Base-by-base conservation (phyloP, 2,329 filamentous ascomycete species). In the Fonsecaea pugnacius region DNA sequence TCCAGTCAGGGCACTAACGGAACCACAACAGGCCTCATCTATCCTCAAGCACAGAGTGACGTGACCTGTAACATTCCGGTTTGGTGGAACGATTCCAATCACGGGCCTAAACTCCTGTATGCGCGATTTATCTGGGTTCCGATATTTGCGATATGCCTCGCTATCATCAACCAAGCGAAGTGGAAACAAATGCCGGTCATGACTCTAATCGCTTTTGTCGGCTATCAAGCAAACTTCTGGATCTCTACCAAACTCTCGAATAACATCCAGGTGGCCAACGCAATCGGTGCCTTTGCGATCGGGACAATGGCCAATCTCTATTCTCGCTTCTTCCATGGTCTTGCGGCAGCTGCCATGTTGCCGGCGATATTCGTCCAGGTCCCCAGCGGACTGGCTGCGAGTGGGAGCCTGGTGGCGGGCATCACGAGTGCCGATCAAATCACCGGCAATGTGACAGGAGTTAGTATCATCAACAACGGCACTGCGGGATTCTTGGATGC, bases 301-400 rank as follows among this genome's bases (percentile, higher is more conserved):
- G 91, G 91, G 10, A 84, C 93, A 36, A 78, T 92, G 56, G 91
- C 91, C 2, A 96, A 96, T 70, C 73, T 92, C 1, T 94, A 95
- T 78, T 89, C 89, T 14, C 85, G 91, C 1, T 71, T 83, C 38
- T 76, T 89, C 12, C 92, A 93, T 74, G 90, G 90, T 1, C 85
- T 96, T 2, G 92, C 92, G 0, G 92, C 92, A 0, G 91, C 91
- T 0, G 89, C 91, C 1, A 91, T 96, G 82, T 79, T 96, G 9
- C 92, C 92, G 0, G 92, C 90, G 4, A 96, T 96, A 68, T 96
- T 96, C 67, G 84, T 87, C 1, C 84, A 87, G 64, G 85, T 88
- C 0, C 86, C 86, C 0, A 84, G 81, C 2, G 86, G 85, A 1
- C 76, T 88, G 2, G 83, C 85, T 2, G 85, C 86, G 1, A 82